A percentile compares a stretch with the other conserved stretches of the same genome.
Conservation (phyloP, 2,329 filamentous ascomycete genomes). For the Aspergillus tubingensis region DNA sequence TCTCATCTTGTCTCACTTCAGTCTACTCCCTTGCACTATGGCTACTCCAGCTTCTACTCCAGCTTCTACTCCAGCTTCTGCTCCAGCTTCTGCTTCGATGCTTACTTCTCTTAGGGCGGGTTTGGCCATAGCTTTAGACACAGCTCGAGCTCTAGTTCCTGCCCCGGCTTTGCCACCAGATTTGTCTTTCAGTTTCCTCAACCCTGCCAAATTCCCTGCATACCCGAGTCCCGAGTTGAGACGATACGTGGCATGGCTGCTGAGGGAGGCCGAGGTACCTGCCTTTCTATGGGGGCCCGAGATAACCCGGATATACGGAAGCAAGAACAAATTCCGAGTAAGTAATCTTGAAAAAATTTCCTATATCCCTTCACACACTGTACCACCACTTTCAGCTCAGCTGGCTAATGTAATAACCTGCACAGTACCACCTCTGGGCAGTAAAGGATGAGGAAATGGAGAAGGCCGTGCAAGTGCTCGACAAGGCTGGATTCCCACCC, state of each 20-base stretch:
- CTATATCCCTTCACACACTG: not conserved
- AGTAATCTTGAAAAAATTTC: not conserved
- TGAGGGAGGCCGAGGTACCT: not conserved
- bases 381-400: not conserved
- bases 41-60: too few species aligned
- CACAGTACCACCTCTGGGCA: not conserved
- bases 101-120: too few species aligned
- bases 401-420: not conserved
- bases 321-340: not conserved
- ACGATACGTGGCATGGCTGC: not conserved
- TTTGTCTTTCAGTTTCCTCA: not conserved
- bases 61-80: too few species aligned
- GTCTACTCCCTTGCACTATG: too few species aligned
- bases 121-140: too few species aligned
- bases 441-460: not conserved
- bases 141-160: not conserved
- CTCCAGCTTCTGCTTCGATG: too few species aligned
- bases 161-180: not conserved
- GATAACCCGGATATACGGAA: not conserved
- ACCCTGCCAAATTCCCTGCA: not conserved
- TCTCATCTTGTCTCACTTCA: too few species aligned
- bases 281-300: not conserved
- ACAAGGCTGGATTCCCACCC: not conserved
- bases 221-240: not conserved
- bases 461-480: constrained; percentile 4